Base-by-base conservation (phyloP, 495 filamentous ascomycete species). In the Penicillium tannophilum region DNA sequence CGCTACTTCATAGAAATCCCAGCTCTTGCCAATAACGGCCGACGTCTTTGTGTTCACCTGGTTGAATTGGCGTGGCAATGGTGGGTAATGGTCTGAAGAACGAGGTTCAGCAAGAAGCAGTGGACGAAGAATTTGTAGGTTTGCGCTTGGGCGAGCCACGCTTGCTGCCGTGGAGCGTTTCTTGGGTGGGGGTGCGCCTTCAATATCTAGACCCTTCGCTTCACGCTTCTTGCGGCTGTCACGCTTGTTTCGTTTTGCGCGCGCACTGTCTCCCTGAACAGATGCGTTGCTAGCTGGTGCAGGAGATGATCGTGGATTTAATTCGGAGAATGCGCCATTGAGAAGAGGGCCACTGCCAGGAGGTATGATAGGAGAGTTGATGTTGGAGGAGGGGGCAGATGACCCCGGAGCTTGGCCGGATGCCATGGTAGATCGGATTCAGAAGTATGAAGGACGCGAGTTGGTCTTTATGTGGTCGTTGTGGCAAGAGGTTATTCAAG, bases 221-320 rank as follows among this genome's bases (percentile, higher is more conserved):
- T 92, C 90, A 10, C 90, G 82, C 73, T 92, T 92, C 72, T 93
- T 93, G 50, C 77, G 76, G 64, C 77, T 80, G 52, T 80, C 77
- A 35, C 73, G 66, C 64, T 80, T 80, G 55, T 76, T 78, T 51
- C 77, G 71, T 52, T 80, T 80, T 47, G 72, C 67, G 31, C 72
- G 74, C n/a, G 64, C 60, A 28, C 59, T 60, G 56, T 78, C 76
- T 8, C 61, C 70, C 60, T 78, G 77, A 6, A 52, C 68, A 3
- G 67, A 73, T 28, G 59, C 55, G 54, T 66, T 71, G 24, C 63
- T 71, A 17, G 64, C 61, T 12, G 77, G 75, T 4, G 72, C 73
- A 41, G 76, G 75, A 9, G 77, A 79, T 8, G 71, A 72, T 57
- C 76, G 66, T 6, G 63, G 54, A 31, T 77, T 76, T 5, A 67